Evolutionary conservation across 75 land plant genomes (phyloP), one percentile per base, ranked within the genome.

Genomic region (Cryptomeria japonica): DNA sequence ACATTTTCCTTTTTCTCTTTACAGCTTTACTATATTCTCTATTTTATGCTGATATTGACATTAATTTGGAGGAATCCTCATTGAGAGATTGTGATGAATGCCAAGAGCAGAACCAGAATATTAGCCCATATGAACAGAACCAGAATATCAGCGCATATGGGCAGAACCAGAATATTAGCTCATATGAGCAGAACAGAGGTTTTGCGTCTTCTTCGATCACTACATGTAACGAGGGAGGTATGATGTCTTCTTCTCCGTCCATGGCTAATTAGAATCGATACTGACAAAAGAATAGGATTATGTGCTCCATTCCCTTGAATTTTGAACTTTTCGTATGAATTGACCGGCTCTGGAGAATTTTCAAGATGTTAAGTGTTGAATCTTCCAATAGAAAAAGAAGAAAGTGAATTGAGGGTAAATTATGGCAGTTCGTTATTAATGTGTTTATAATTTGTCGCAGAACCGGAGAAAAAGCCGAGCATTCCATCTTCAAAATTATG

Each of bases 381-480:
- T 51, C 55, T 51, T 12, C 14, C 34, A 72, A 2, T n/a, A 72
- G 1, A 72, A 11, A 2, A 72, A 31, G 19, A 12, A 36, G 38
- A 55, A 56, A 51, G 55, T 46, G 36, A 36, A 68, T 2, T 56
- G 11, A 85, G 25, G 12, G 3, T 13, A 51, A 51, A 51, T 13
- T 51, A 51, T 51, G 55, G 16, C 16, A 13, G 31, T 38, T 44
- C 11, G 47, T 18, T 36, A 41, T 87, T 84, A 39, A 51, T 19
- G 51, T 88, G 80, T 84, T 76, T 39, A 44, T 86, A 55, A 64
- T 46, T 76, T 86, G 51, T 39, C 86, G 76, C 93, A 93, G 94
- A 90, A 15, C 93, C 94, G 19, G 95, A 94, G 91, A 94, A 94
- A 73, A 89, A 90, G 90, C 95, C 92, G 89, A 90, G 95, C 83